These are phyloP conservation scores for Starmerella floricola DNA, from an alignment of 805 yeast genomes.

Conservation along the genomic window DNA sequence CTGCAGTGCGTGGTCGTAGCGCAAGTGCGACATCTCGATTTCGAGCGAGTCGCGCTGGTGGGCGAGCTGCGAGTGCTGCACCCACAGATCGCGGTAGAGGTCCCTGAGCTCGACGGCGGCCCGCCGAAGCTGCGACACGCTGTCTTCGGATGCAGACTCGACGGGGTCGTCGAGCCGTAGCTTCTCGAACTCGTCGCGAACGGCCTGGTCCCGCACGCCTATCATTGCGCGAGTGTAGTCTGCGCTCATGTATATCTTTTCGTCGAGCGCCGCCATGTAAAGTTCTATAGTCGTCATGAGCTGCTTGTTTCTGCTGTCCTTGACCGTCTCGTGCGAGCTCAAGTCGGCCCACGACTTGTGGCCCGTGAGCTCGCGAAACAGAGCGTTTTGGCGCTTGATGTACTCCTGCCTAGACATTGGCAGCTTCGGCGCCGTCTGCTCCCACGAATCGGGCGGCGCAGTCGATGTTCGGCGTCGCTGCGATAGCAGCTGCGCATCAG, in stretches of 20 bases:
- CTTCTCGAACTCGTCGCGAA: constrained; percentile 10
- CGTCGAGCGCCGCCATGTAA: constrained; percentile 25
- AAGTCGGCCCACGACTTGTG: constrained; percentile 9
- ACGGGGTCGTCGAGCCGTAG: constrained; percentile 6
- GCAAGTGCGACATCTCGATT: constrained; percentile 12
- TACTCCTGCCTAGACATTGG: constrained; percentile 21
- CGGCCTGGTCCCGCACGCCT: constrained; percentile 15
- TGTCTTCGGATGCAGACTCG: constrained; percentile 2
- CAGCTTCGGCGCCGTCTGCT: constrained; percentile 7
- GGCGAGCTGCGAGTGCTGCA: constrained; percentile 10
- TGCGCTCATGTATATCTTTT: constrained; percentile 22
- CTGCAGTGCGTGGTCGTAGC: constrained; percentile 19
- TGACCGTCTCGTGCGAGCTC: constrained; percentile 5
- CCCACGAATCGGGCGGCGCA: constrained; percentile 13
- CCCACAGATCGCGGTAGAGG: constrained; percentile 14
- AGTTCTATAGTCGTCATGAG: constrained; percentile 21
- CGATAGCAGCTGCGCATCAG: constrained; percentile 4
- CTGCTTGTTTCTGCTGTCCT: constrained; percentile 9
- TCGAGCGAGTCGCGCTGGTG: constrained; percentile 18
- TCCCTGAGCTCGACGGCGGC: constrained; percentile 12
- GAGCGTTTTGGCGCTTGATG: constrained; percentile 22
- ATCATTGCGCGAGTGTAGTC: constrained; percentile 17
- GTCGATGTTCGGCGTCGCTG: background rate
- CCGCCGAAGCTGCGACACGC: background rate
- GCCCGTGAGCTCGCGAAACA: constrained; percentile 23